These are phyloP conservation scores for Aspergillus sparsus DNA, from an alignment of 495 filamentous ascomycete species.

Conservation along the genomic window DNA sequence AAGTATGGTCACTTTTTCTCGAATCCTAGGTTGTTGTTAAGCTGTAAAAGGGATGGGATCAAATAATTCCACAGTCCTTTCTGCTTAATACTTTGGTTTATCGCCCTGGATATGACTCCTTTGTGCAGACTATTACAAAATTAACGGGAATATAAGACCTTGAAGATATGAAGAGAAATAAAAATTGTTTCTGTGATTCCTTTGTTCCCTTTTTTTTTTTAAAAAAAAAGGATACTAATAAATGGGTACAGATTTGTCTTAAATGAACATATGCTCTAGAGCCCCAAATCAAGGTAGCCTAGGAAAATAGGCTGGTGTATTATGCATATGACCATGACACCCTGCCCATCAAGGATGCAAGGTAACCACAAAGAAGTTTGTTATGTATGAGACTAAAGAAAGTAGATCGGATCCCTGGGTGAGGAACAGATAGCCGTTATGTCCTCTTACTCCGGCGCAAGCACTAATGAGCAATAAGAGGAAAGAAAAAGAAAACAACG, in stretches of 20 bases:
- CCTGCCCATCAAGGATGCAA: slow-evolving; percentile 24
- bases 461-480: background rate
- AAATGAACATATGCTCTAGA: slow-evolving; percentile 9
- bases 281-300: background rate
- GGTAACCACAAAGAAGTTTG: slow-evolving; percentile 21
- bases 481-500: background rate
- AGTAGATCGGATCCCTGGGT: slow-evolving; percentile 8
- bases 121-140: slow-evolving; percentile 22
- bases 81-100: no score
- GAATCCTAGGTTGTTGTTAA: no score
- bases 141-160: slow-evolving; percentile 20
- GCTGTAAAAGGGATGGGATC: no score
- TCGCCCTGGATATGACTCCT: no score
- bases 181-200: background rate
- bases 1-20: no score
- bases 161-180: slow-evolving; percentile 9
- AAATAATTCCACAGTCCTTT: no score
- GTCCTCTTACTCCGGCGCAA: background rate
- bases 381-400: slow-evolving; percentile 2
- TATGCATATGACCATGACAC: slow-evolving; percentile 24
- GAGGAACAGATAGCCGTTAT: background rate
- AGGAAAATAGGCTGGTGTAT: slow-evolving; percentile 11
- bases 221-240: background rate
- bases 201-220: background rate
- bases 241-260: slow-evolving; percentile 14